phyloP scores from a whole-genome alignment of 2,329 filamentous ascomycete species.

The Phyllosticta citrichinensis region DNA sequence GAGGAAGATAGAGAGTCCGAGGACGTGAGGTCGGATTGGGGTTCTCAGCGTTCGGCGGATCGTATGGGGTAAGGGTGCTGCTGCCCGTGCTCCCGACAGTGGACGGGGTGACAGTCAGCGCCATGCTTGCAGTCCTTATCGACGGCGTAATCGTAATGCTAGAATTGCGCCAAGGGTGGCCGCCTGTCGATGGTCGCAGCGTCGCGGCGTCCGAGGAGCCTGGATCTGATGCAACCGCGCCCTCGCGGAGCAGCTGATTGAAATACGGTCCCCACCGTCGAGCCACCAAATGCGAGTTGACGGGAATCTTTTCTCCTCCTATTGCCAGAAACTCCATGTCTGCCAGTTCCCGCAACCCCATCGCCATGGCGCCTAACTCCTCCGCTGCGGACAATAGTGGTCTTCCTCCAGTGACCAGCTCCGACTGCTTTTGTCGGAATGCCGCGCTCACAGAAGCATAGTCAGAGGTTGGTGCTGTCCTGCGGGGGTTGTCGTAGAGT shows the following conservation, averaged over 20 bases:
- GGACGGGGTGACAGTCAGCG: constrained; percentile 25
- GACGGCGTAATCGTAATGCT: constrained; percentile 74
- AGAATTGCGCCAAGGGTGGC: constrained; percentile 59
- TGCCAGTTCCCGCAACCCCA: constrained; percentile 71
- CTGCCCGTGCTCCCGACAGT: constrained; percentile 31
- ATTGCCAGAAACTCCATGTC: constrained; percentile 97
- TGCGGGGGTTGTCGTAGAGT: constrained; percentile 89
- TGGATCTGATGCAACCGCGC: constrained; percentile 57
- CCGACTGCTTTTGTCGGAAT: constrained; percentile 41
- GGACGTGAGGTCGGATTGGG: constrained; percentile 52
- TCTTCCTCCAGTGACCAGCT: constrained; percentile 61
- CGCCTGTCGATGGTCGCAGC: constrained; percentile 49
- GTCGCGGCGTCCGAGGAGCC: constrained; percentile 63
- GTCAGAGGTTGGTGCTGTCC: constrained; percentile 64
- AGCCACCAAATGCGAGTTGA: constrained; percentile 82
- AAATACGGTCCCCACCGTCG: constrained; percentile 94
- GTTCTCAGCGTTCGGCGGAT: constrained; percentile 43
- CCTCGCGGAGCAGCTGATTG: constrained; percentile 79
- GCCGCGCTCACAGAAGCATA: constrained; percentile 77
- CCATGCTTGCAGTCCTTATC: constrained; percentile 41
- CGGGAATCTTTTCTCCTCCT: constrained; percentile 80
- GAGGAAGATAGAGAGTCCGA: constrained; percentile 82
- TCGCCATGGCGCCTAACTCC: constrained; percentile 71
- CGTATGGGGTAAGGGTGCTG: constrained; percentile 30
- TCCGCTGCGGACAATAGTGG: constrained; percentile 68